phyloP scores from a whole-genome alignment of 352 stramenopile genomes.

The Phytophthora chlamydospora region DNA sequence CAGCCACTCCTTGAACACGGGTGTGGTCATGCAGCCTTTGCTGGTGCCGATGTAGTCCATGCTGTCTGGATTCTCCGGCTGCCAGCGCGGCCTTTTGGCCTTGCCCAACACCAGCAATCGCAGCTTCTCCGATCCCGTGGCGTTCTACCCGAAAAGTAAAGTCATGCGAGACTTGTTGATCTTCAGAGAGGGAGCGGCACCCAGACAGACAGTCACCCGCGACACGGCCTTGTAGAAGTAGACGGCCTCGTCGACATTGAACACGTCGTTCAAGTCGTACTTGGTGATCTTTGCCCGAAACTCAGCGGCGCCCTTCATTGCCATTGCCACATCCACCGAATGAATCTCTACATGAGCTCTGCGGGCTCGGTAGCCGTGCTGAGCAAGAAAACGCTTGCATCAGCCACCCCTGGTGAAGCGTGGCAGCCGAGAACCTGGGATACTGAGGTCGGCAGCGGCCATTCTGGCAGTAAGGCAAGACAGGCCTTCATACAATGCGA shows the following conservation, averaged over 20 bases:
- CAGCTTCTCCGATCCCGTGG: conserved; percentile 6
- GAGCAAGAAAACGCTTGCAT: no score
- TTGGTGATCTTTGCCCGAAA: not conserved
- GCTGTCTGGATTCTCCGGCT: not conserved
- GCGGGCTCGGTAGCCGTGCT: no score
- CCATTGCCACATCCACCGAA: not conserved
- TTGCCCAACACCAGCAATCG: not conserved
- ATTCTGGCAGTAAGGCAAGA: no score
- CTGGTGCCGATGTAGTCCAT: conserved; percentile 5
- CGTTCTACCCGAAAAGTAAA: not conserved
- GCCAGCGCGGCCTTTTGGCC: not conserved
- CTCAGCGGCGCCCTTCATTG: not conserved
- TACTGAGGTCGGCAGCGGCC: conserved; percentile 1
- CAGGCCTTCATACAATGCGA: no score
- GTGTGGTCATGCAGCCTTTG: conserved; percentile 15
- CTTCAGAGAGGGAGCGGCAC: not conserved
- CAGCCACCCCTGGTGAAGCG: no score
- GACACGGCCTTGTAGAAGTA: not conserved
- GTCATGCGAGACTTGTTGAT: conserved; percentile 6
- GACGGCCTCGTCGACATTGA: conserved; percentile 1
- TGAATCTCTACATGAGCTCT: no score
- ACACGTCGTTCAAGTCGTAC: conserved; percentile 7
- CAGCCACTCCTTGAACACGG: conserved; percentile 3
- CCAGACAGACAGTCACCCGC: not conserved
- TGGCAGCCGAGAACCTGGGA: no score